Base-by-base conservation (phyloP, 2,329 filamentous ascomycete genomes). In the Colletotrichum phormii region DNA sequence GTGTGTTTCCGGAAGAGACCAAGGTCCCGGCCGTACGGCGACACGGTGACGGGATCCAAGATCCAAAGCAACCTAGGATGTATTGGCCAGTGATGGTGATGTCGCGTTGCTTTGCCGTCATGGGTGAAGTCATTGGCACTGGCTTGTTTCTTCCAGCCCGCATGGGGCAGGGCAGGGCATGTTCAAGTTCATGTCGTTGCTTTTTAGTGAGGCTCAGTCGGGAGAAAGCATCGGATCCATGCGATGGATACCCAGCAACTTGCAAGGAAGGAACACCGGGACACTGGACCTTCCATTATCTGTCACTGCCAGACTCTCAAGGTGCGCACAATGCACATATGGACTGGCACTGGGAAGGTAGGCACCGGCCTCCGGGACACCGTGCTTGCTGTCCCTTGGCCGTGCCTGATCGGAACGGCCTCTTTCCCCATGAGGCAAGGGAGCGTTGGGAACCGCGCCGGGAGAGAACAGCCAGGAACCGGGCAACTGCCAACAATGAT, bases 151-250 rank as follows among this genome's bases (percentile, higher is more conserved):
- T 22, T 22, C 37, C 7, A 22, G 12, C 37, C 37, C 61, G 11
- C 22, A 18, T 15, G 54, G n/a, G 60, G 57, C 9, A 33, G 24
- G 62, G 37, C 37, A 29, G 22, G 12, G 29, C 31, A 33, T 46
- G 26, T 63, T 35, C 13, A 5, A 42, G 54, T 57, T 33, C 53
- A 72, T 68, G 64, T 72, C 59, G 64, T 64, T 64, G 53, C n/a
- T 59, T 69, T 58, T 63, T 53, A 63, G 59, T 64, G 65, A 72
- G 69, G 64, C 69, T 72, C 69, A 46, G 53, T 59, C 49, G 64
- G 35, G 42, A 49, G 42, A 49, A 53, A 63, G 60, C 29, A 26
- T 24, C 29, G 68, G 46, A 57, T 55, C 57, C 68, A 35, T 55
- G 68, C 24, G 29, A 59, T 46, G 29, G 42, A 49, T 49, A 49